Evolutionary conservation across 352 stramenopile genomes (phyloP), one percentile per base, ranked within the genome.

Genomic region (Pythium dissotocum): DNA sequence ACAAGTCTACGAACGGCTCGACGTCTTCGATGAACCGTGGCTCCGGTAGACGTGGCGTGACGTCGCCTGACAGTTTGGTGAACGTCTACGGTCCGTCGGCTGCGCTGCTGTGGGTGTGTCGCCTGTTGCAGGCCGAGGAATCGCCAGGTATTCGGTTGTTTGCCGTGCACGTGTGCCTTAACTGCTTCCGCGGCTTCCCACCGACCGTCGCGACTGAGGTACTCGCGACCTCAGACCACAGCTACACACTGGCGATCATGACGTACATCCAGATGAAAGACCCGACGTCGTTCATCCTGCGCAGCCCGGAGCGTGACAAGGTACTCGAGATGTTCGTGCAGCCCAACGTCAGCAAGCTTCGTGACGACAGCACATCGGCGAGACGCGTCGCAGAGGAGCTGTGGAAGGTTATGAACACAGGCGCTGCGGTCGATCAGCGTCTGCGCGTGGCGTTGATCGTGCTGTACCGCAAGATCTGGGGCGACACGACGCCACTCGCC

Each of bases 201-300:
- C 82, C 85, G 8, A 75, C 76, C 38, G 78, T 92, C 2, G 86
- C 80, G 12, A 85, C 86, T 32, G 77, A 93, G 58, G 85, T 95
- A 13, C 72, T 95, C 40, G 84, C 87, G 4, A 93, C 87, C 16
- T 91, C 79, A 76, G 87, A 95, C 49, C 85, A 95, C 69, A 88
- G 82, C 69, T 90, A 94, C 68, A 95, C 87, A 28, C 66, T 95
- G 12, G 78, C 74, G 32, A 65, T 90, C 30, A 90, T 89, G 82
- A 85, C 75, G 46, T 65, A 78, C 54, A 95, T 95, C 65, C 82
- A 95, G 64, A 90, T 91, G 82, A 87, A 83, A 42, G 80, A 93
- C 46, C 84, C 85, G 1, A 78, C 82, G 14, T 78, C 85, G 46
- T 94, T 95, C 55, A 70, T 95, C 18, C 74, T 91, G 7, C 82